Evolutionary conservation across 1,284 basidiomycete species (phyloP).

Genomic region (Ganoderma boninense): DNA sequence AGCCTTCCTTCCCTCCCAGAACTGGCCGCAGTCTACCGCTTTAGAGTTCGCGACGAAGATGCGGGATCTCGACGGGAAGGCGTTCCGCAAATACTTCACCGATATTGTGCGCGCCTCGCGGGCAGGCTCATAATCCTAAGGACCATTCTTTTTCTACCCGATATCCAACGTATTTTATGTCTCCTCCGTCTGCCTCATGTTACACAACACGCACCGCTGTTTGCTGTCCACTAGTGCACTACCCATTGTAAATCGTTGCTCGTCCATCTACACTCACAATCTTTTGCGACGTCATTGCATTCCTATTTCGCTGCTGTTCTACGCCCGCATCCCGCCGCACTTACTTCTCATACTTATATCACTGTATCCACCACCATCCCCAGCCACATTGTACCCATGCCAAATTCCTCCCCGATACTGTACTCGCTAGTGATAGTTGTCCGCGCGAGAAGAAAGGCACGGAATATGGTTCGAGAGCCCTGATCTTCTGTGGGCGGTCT

Average conservation of each 20-base stretch:
- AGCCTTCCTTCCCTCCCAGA: conserved; percentile 88
- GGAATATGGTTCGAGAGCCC: background rate
- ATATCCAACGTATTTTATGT: conserved; percentile 24
- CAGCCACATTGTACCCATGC: conserved; percentile 28
- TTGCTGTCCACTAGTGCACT: conserved; percentile 28
- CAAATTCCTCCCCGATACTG: conserved; percentile 21
- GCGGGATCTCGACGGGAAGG: conserved; percentile 81
- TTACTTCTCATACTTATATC: conserved; percentile 24
- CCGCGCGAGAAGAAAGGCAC: conserved; percentile 26
- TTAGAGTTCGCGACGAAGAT: conserved; percentile 84
- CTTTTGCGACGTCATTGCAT: conserved; percentile 25
- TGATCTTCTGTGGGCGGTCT: background rate
- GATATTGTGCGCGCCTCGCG: conserved; percentile 83
- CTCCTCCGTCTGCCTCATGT: conserved; percentile 10
- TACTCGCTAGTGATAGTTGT: conserved; percentile 31
- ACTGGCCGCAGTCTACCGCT: conserved; percentile 84
- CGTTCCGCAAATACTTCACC: conserved; percentile 90
- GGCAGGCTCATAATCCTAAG: conserved; percentile 52
- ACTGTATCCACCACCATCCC: conserved; percentile 28
- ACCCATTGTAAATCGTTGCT: conserved; percentile 12
- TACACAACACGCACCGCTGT: conserved; percentile 19
- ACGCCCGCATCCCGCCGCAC: conserved; percentile 11
- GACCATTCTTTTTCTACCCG: background rate
- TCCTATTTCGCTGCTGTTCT: conserved; percentile 15
- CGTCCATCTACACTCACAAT: conserved; percentile 27